Percentiles rank a stretch among this genome's conserved stretches.
phyloP scores from a whole-genome alignment of 768 basidiomycete genomes.

The Tricholoma matsutake region DNA sequence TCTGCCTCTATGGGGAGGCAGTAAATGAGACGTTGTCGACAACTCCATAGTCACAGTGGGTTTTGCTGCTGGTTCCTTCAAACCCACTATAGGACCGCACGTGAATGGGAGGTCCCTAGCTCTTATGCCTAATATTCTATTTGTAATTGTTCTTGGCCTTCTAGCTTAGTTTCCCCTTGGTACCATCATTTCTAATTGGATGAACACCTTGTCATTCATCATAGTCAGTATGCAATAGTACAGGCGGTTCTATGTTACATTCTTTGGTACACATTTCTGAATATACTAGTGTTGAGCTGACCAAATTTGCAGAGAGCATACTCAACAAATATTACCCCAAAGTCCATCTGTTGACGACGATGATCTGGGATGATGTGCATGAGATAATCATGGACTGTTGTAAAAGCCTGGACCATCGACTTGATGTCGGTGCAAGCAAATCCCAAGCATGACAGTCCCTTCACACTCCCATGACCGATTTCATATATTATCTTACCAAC shows the following conservation, averaged over 20 bases:
- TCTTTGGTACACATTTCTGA: neutral
- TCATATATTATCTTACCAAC: neutral
- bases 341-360: neutral
- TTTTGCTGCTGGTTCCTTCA: neutral
- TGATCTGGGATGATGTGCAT: neutral
- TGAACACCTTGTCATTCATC: neutral
- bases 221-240: neutral
- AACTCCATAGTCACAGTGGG: neutral
- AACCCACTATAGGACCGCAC: neutral
- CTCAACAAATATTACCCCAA: neutral
- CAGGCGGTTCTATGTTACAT: neutral
- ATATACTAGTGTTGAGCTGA: neutral
- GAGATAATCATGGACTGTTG: neutral
- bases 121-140: neutral
- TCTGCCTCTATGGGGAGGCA: neutral
- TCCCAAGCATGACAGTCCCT: neutral
- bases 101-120: neutral
- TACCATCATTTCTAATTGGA: neutral
- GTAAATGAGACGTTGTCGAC: neutral
- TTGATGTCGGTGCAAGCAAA: neutral
- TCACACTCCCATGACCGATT: neutral
- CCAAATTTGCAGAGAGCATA: neutral
- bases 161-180: neutral
- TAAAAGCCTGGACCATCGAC: neutral
- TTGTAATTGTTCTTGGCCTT: neutral